Base-by-base conservation (phyloP, 768 basidiomycete species). In the Psilocybe tampanensis region DNA sequence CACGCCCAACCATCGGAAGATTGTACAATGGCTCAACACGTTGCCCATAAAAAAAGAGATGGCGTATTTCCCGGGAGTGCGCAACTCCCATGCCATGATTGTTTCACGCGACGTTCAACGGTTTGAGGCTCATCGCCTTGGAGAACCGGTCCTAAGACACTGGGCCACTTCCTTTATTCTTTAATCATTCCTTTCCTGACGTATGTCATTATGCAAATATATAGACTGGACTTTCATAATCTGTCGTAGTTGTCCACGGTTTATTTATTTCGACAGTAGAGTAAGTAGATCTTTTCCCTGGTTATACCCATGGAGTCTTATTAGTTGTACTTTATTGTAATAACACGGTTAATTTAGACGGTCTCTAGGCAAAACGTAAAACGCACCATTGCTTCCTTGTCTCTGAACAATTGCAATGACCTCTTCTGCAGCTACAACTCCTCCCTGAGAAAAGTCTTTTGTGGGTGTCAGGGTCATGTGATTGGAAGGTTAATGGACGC, bases 41-140 rank as follows among this genome's bases (percentile, higher is more conserved):
- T 79, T 94, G 11, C 89, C 90, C 0, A 66, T 94, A 45, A 79
- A 84, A 74, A 94, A 93, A 71, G 81, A 89, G 61, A 68, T 82
- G 18, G 88, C 82, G 18, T 91, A 83, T 66, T 86, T 93, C 61
- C 71, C 76, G 18, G 72, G 72, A 1, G 77, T 86, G 21, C 66
- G 71, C 36, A 92, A 92, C 64, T 74, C 89, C 23, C 92, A 94
- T 71, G 89, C 80, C 4, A 75, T 83, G 55, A 88, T 94, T 60
- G 75, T 94, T 9, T 85, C 81, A 67, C 76, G 92, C 43, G 90
- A 92, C 59, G 68, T 84, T 53, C 77, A 85, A 65, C 72, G 76
- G 29, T 89, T 89, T 66, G 73, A 80, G 60, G 59, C 70, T 12
- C 88, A 92, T 62, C 71, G 77, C 34, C 66, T 72, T 36, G 92